Percentiles rank a stretch among this genome's conserved stretches.
Conservation (phyloP, 177 flowering plant genomes). For the Viscum album region DNA sequence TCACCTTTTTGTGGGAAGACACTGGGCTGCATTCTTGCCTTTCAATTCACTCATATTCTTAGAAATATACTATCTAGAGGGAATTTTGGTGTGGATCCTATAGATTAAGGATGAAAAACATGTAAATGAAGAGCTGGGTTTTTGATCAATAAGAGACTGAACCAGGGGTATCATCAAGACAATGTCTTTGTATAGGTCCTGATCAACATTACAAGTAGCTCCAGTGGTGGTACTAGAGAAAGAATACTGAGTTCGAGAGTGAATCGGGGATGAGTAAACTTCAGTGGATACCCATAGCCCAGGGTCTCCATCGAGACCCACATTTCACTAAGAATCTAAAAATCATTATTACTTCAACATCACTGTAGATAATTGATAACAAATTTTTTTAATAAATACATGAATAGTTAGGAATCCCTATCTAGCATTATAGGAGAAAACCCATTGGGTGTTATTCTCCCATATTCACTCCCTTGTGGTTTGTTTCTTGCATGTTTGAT, state of each 20-base stretch:
- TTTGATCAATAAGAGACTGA: constrained; percentile 68
- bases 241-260: constrained; percentile 19
- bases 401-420: no score
- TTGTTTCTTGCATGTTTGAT: no score
- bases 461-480: no score
- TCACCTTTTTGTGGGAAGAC: constrained; percentile 40
- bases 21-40: constrained; percentile 50
- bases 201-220: constrained; percentile 33
- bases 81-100: constrained; percentile 79
- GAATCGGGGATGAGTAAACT: constrained; percentile 22
- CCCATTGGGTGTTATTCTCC: no score
- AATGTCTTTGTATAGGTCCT: constrained; percentile 52
- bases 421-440: no score
- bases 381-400: no score
- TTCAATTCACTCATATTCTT: constrained; percentile 55
- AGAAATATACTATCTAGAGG: constrained; percentile 48
- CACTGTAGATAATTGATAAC: no score
- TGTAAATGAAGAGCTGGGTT: constrained; percentile 56
- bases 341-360: no score
- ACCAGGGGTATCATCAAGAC: constrained; percentile 79
- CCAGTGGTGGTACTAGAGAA: constrained; percentile 12
- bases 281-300: no score
- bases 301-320: no score
- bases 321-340: no score
- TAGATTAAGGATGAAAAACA: constrained; percentile 69